Evolutionary conservation across 345 rosid species (phyloP).

Genomic region (Syzygium aqueum): DNA sequence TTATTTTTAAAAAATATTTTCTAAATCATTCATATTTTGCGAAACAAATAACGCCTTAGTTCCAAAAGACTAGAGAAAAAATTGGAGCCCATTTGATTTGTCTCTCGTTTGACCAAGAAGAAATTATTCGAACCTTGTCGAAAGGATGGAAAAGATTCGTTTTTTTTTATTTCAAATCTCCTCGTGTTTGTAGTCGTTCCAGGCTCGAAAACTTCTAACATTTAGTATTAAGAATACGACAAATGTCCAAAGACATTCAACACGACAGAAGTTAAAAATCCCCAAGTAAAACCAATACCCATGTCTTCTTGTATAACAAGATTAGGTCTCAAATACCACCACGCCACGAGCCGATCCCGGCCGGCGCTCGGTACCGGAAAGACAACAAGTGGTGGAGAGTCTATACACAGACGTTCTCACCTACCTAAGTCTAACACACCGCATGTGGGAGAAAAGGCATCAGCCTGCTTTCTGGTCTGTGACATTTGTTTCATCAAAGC

Average conservation of each 20-base stretch:
- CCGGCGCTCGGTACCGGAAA: background rate
- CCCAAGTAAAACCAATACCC: background rate
- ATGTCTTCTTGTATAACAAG: background rate
- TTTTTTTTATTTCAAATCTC: background rate
- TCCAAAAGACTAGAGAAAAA: no score
- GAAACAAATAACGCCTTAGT: no score
- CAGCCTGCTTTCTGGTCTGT: background rate
- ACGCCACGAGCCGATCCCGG: background rate
- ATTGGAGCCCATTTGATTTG: background rate
- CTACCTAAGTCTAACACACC: background rate
- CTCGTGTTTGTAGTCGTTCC: background rate
- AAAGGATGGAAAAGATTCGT: background rate
- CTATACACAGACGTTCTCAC: background rate
- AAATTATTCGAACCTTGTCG: background rate
- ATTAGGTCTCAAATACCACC: background rate
- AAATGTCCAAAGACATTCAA: background rate
- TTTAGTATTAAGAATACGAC: background rate
- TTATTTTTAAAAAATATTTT: no score
- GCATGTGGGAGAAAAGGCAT: background rate
- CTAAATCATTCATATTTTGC: no score
- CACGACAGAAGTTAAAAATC: background rate
- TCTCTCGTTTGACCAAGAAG: background rate
- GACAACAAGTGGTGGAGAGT: background rate
- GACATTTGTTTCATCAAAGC: background rate
- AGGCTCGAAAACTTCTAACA: background rate